Percentiles rank a stretch among this genome's conserved stretches.
Conservation (phyloP, 345 rosid species). For the Gossypium rotundifolium region DNA sequence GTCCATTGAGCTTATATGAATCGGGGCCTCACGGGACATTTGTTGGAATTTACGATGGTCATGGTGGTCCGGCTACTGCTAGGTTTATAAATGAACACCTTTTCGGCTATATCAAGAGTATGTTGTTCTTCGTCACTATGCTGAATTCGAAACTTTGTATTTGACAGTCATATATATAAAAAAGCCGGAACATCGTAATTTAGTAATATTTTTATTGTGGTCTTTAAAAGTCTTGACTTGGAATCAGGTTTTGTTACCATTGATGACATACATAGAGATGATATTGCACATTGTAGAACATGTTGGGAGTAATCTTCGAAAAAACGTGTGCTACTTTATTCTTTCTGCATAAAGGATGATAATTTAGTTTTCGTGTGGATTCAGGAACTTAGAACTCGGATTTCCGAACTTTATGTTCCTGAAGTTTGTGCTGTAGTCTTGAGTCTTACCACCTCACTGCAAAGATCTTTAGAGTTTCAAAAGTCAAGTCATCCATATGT, state of each 20-base stretch:
- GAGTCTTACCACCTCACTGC: background rate
- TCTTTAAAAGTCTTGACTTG: background rate
- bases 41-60: conserved; percentile 95
- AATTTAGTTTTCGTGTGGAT: too few species aligned
- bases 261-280: too few species aligned
- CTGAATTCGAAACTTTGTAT: background rate
- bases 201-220: background rate
- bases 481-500: background rate
- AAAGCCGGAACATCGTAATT: background rate
- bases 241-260: too few species aligned
- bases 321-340: too few species aligned
- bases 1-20: conserved; percentile 65
- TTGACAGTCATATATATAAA: background rate
- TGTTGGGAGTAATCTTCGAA: too few species aligned
- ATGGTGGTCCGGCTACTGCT: conserved; percentile 97
- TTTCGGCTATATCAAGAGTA: conserved; percentile 65
- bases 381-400: background rate
- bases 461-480: background rate
- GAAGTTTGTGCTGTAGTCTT: background rate
- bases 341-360: too few species aligned
- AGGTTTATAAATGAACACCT: conserved; percentile 68
- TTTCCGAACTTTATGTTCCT: background rate
- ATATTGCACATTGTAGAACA: too few species aligned
- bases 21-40: conserved; percentile 86
- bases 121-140: conserved; percentile 18